phyloP scores from a whole-genome alignment of 495 filamentous ascomycete species.

The Penicillium odoratum region DNA sequence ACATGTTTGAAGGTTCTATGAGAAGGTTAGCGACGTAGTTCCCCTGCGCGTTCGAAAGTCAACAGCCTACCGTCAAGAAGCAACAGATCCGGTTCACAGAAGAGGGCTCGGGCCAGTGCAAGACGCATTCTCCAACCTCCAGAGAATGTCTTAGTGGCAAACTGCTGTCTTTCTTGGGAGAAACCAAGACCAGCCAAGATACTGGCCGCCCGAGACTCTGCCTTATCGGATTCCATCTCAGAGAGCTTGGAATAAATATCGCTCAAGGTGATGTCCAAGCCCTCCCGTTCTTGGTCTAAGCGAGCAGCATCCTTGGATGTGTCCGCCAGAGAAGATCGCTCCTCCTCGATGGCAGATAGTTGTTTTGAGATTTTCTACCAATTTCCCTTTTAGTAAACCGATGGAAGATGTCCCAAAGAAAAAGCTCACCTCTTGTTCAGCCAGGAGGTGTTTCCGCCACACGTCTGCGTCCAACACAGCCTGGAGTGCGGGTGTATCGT shows the following conservation, averaged over 20 bases:
- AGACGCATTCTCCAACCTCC: constrained; percentile 99
- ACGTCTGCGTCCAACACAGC: constrained; percentile 97
- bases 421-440: constrained; percentile 74
- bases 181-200: constrained; percentile 98
- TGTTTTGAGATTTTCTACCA: constrained; percentile 77
- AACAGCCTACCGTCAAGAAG: constrained; percentile 71
- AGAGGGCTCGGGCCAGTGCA: constrained; percentile 89
- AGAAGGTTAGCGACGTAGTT: constrained; percentile 22
- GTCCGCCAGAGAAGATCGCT: constrained; percentile 77
- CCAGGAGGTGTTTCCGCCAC: constrained; percentile 93
- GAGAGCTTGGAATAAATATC: constrained; percentile 91
- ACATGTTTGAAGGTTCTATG: constrained; percentile 98
- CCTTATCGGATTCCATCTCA: constrained; percentile 99
- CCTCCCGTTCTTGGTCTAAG: constrained; percentile 84
- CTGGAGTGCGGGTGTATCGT: constrained; percentile 93
- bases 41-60: neutral
- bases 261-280: constrained; percentile 80
- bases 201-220: constrained; percentile 89
- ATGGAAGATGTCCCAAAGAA: neutral
- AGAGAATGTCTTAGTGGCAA: constrained; percentile 94
- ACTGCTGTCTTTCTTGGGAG: constrained; percentile 89
- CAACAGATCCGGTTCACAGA: constrained; percentile 96
- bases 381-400: constrained; percentile 17
- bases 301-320: constrained; percentile 81
- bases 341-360: constrained; percentile 75